Percentiles rank a stretch among this genome's conserved stretches.
Evolutionary conservation across 176 grass and related monocot species (phyloP).

Genomic region (Melocanna baccifera): DNA sequence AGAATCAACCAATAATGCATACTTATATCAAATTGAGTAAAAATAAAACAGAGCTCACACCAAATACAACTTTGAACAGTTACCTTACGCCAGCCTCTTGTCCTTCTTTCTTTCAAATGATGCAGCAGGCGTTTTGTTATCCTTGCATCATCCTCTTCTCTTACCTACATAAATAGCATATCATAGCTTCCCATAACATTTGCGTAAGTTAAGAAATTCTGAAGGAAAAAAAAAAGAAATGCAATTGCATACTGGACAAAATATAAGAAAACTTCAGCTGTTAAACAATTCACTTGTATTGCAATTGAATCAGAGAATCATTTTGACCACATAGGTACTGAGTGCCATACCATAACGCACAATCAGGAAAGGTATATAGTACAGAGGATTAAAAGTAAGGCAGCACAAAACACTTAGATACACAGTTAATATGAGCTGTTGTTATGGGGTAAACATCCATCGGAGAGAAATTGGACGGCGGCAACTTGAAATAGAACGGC

Average conservation of each 20-base stretch:
- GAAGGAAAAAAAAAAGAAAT: background rate
- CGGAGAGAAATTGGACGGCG: background rate
- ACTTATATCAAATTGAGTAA: slow-evolving; percentile 7
- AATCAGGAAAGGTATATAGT: background rate
- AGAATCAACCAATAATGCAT: background rate
- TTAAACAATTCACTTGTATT: background rate
- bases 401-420: background rate
- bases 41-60: background rate
- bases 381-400: background rate
- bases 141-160: slow-evolving; percentile 89
- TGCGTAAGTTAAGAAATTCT: background rate
- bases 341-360: background rate
- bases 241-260: background rate
- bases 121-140: slow-evolving; percentile 53
- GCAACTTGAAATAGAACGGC: background rate
- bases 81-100: slow-evolving; percentile 45
- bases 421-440: background rate
- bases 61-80: slow-evolving; percentile 26
- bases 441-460: background rate
- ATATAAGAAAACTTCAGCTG: background rate
- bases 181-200: slow-evolving; percentile 7
- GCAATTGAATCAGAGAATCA: slow-evolving; percentile 1
- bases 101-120: slow-evolving; percentile 63
- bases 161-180: slow-evolving; percentile 51
- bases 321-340: background rate